Base-by-base conservation (phyloP, 1,284 basidiomycete genomes). In the Somion occarium region DNA sequence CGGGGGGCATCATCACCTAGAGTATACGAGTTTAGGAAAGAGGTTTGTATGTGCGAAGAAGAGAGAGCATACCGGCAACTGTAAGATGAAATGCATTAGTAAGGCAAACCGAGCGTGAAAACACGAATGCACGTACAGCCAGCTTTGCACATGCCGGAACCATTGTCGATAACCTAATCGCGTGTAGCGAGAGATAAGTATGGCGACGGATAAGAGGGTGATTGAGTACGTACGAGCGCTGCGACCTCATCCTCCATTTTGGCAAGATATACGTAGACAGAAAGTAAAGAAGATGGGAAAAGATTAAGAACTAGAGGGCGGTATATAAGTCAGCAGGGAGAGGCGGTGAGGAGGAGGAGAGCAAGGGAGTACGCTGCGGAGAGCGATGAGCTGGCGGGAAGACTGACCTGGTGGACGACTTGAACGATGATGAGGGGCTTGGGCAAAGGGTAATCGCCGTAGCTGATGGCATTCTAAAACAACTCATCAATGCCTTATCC, bases 71-170 rank as follows among this genome's bases (percentile, higher is more conserved):
- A 78, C 78, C 79, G 68, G 78, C 78, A 68, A 79, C 77, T 79
- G 53, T 44, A 48, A 43, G 39, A 15, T 34, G 15, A 34, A 34
- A 34, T 58, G 52, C 26, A 48, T 47, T 7, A 73, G 44, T 66
- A 59, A 51, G 57, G 38, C 46, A 30, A 44, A 41, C 42, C 44
- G 48, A 25, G 48, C 42, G 41, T 50, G 24, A 19, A 58, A 50
- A 19, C 30, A 43, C 19, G 44, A 30, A 58, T n/a, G 18, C n/a
- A 80, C 82, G 64, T 65, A 84, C 82, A 96, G 70, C 91, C 91
- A 78, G 90, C 90, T 76, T 93, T 93, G 82, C 89, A 92, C 89
- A 92, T 93, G 72, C 89, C 90, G 63, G 85, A 90, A 70, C 88
- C 86, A 71, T 90, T 90, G 75, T 90, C 88, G 70, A 90, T 86